These are phyloP conservation scores for Boletus subcaerulescens DNA, from an alignment of 768 basidiomycete genomes.

Conservation along the genomic window DNA sequence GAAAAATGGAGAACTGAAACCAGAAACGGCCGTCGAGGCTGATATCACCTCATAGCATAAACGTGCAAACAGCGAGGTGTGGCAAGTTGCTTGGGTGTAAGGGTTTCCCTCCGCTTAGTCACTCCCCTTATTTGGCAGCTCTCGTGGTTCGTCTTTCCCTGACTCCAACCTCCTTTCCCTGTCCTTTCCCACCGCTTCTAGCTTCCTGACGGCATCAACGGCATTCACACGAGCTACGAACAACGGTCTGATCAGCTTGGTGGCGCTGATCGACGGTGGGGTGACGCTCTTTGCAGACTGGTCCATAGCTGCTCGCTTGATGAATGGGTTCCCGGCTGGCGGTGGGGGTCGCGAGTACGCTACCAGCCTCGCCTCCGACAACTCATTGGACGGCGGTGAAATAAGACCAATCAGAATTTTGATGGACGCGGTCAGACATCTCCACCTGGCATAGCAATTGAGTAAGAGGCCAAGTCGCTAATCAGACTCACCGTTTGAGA, in stretches of 20 bases:
- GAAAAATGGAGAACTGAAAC: constrained; percentile 20
- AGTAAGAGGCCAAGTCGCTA: background rate
- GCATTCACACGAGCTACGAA: constrained; percentile 33
- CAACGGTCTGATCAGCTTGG: constrained; percentile 31
- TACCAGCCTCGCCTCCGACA: constrained; percentile 23
- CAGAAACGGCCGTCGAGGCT: constrained; percentile 26
- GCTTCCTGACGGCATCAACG: background rate
- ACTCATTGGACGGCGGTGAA: constrained; percentile 3
- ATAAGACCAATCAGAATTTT: constrained; percentile 37
- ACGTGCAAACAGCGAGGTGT: constrained; percentile 27
- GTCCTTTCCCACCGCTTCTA: background rate
- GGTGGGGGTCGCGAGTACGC: constrained; percentile 39
- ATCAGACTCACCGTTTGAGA: constrained; percentile 1
- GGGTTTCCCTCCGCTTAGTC: constrained; percentile 28
- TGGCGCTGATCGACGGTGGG: constrained; percentile 16
- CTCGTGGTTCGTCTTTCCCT: constrained; percentile 6
- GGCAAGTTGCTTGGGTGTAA: constrained; percentile 9
- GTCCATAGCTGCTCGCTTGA: constrained; percentile 13
- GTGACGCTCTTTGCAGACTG: too few species aligned
- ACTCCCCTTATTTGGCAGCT: constrained; percentile 19
- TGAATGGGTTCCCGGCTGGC: constrained; percentile 42
- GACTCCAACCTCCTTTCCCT: too few species aligned
- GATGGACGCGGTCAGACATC: constrained; percentile 35
- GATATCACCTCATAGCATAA: constrained; percentile 35
- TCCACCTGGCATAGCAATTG: constrained; percentile 15